Evolutionary conservation across 2,329 filamentous ascomycete species (phyloP).

Genomic region (Acrodontium crateriforme): DNA sequence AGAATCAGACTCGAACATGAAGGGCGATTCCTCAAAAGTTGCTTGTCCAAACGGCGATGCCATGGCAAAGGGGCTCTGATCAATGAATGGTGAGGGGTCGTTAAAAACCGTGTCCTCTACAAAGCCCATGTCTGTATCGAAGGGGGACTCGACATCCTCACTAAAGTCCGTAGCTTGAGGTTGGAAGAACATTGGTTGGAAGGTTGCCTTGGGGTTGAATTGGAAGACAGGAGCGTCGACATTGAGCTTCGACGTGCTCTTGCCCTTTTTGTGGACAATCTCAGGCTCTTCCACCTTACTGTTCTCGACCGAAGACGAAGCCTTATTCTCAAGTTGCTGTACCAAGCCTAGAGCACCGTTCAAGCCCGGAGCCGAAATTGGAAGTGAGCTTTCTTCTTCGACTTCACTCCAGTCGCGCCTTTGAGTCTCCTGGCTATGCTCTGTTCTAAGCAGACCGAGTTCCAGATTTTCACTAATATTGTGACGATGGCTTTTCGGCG

Average conservation of each 20-base stretch:
- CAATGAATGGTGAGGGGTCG: conserved; percentile 12
- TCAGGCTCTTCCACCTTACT: conserved; percentile 27
- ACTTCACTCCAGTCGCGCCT: conserved; percentile 12
- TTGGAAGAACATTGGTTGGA: conserved; percentile 29
- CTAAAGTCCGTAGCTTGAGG: conserved; percentile 14
- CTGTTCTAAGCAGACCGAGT: conserved; percentile 70
- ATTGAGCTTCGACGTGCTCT: conserved; percentile 57
- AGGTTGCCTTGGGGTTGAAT: conserved; percentile 47
- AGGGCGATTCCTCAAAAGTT: conserved; percentile 13
- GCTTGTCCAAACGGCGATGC: conserved; percentile 3
- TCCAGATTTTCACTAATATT: conserved; percentile 68
- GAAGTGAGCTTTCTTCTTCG: conserved; percentile 10
- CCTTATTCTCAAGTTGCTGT: conserved; percentile 4
- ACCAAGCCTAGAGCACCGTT: no score
- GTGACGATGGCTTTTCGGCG: conserved; percentile 49
- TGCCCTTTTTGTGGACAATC: conserved; percentile 44
- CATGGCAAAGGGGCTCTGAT: conserved; percentile 3
- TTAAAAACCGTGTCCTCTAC: conserved; percentile 9
- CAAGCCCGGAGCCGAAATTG: no score
- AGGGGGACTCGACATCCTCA: conserved; percentile 23
- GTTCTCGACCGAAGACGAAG: conserved; percentile 1
- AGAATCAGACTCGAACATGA: conserved; percentile 54
- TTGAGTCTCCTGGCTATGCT: conserved; percentile 47
- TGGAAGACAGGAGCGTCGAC: conserved; percentile 82
- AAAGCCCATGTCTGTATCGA: conserved; percentile 23